phyloP scores from a whole-genome alignment of 257 asterid species.

The Solanum chmielewskii region DNA sequence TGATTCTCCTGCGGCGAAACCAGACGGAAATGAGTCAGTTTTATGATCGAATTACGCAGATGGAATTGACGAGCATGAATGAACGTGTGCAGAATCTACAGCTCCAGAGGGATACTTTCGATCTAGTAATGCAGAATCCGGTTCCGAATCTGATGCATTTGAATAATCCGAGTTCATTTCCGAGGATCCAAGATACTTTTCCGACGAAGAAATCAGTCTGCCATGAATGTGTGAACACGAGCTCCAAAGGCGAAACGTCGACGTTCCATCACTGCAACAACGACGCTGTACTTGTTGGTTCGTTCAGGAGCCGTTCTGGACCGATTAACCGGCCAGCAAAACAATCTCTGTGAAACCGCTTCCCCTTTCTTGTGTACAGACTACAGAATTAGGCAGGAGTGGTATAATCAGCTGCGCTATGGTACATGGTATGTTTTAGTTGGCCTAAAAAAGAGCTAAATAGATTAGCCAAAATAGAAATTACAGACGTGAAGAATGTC shows the following conservation, averaged over 20 bases:
- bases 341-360: not conserved
- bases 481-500: not conserved
- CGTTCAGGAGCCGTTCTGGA: slow-evolving; percentile 25
- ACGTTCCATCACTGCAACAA: slow-evolving; percentile 65
- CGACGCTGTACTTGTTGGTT: slow-evolving; percentile 29
- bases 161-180: slow-evolving; percentile 2
- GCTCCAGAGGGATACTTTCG: slow-evolving; percentile 26
- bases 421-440: not conserved
- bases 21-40: slow-evolving; percentile 15
- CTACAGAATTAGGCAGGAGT: not conserved
- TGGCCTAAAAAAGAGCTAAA: not conserved
- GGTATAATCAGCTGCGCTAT: not conserved
- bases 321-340: slow-evolving; percentile 50
- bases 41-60: slow-evolving; percentile 19
- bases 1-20: slow-evolving; percentile 29
- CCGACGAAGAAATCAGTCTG: slow-evolving; percentile 18
- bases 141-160: not conserved
- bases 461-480: not conserved
- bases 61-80: slow-evolving; percentile 1
- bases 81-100: slow-evolving; percentile 6
- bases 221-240: slow-evolving; percentile 30
- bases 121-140: slow-evolving; percentile 19
- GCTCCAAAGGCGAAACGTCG: slow-evolving; percentile 8
- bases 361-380: not conserved
- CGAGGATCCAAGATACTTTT: slow-evolving; percentile 15